Evolutionary conservation across 345 rosid species (phyloP).

Genomic region (Crucihimalaya himalaica): DNA sequence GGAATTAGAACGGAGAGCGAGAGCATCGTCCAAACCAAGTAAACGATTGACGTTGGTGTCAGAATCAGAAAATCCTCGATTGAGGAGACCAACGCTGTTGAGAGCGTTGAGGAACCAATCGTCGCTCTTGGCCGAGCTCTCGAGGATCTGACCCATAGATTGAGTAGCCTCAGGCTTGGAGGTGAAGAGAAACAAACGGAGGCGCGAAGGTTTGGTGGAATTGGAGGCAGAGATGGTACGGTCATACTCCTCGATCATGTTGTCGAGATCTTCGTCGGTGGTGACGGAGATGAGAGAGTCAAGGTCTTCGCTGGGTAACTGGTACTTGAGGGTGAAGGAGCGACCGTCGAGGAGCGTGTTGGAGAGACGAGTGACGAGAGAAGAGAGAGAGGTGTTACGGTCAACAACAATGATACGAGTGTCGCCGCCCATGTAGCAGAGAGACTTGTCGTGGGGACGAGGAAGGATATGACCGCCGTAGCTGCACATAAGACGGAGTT

Average conservation of each 20-base stretch:
- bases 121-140: slow-evolving; percentile 66
- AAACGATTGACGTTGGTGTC: slow-evolving; percentile 65
- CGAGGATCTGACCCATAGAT: slow-evolving; percentile 74
- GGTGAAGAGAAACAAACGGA: slow-evolving; percentile 83
- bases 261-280: slow-evolving; percentile 92
- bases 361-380: slow-evolving; percentile 63
- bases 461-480: slow-evolving; percentile 91
- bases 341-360: slow-evolving; percentile 60
- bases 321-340: slow-evolving; percentile 82
- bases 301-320: slow-evolving; percentile 90
- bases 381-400: slow-evolving; percentile 60
- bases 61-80: slow-evolving; percentile 76
- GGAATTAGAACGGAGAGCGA: slow-evolving; percentile 26
- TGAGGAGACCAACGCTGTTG: slow-evolving; percentile 61
- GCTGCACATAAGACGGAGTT: slow-evolving; percentile 93
- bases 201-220: slow-evolving; percentile 55
- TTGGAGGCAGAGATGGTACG: slow-evolving; percentile 52
- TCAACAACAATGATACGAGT: slow-evolving; percentile 90
- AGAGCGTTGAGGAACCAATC: slow-evolving; percentile 92
- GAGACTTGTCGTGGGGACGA: slow-evolving; percentile 84
- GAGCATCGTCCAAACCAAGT: slow-evolving; percentile 70
- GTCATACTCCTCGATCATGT: slow-evolving; percentile 96
- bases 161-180: slow-evolving; percentile 70
- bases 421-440: slow-evolving; percentile 88
- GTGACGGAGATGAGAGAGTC: slow-evolving; percentile 92